phyloP scores from a whole-genome alignment of 768 basidiomycete species.

The Boletellus sp. region DNA sequence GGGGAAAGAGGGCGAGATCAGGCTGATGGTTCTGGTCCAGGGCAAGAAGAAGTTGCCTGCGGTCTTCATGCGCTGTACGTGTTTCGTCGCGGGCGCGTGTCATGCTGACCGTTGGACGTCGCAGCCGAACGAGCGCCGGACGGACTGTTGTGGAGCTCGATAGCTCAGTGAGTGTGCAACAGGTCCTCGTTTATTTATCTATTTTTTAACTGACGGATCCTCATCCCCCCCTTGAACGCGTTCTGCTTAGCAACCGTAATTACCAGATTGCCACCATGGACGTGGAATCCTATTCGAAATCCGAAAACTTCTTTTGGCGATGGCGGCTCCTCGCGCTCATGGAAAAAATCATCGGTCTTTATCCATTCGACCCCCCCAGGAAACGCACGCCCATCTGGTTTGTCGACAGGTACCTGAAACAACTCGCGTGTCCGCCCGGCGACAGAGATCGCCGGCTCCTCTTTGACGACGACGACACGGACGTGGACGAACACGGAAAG shows the following conservation, averaged over 20 bases:
- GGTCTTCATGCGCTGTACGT: constrained; percentile 39
- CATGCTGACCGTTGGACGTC: neutral
- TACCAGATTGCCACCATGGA: constrained; percentile 49
- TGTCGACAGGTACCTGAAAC: constrained; percentile 38
- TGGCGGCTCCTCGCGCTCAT: constrained; percentile 49
- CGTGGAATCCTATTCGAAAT: constrained; percentile 36
- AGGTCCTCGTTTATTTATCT: neutral
- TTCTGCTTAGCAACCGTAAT: constrained; percentile 35
- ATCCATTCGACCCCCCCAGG: constrained; percentile 32
- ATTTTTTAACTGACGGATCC: no score
- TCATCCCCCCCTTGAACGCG: neutral
- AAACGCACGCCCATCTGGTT: constrained; percentile 50
- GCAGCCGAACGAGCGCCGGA: constrained; percentile 28
- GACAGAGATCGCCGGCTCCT: constrained; percentile 35
- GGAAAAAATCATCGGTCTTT: constrained; percentile 38
- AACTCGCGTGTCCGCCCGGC: constrained; percentile 23
- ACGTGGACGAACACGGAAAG: constrained; percentile 27
- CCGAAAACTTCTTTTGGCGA: constrained; percentile 49
- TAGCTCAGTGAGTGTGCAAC: constrained; percentile 22
- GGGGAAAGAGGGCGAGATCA: constrained; percentile 15
- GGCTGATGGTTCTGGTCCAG: constrained; percentile 41
- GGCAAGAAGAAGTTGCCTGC: constrained; percentile 40
- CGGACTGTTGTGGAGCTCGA: constrained; percentile 32
- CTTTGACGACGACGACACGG: constrained; percentile 30
- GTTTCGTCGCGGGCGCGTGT: neutral